Conservation (phyloP, 306 rosid genomes). For the Acacia melanoxylon region DNA sequence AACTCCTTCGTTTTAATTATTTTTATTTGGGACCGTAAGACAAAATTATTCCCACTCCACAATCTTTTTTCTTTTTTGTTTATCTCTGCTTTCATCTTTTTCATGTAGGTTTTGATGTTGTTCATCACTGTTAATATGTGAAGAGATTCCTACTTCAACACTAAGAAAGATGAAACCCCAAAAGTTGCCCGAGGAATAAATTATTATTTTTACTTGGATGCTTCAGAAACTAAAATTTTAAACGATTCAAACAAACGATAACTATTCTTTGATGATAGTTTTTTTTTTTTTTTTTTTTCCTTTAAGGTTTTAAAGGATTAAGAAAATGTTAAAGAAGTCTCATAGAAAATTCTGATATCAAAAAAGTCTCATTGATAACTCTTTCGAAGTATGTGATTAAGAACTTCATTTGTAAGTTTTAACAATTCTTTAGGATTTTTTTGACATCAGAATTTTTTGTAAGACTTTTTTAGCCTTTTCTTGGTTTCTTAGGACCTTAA, state of each 20-base stretch:
- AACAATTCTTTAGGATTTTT: too few species aligned
- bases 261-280: neutral
- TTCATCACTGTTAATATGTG: neutral
- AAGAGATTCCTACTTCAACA: constrained; percentile 1
- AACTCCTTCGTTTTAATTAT: neutral
- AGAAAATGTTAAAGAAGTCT: too few species aligned
- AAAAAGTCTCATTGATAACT: too few species aligned
- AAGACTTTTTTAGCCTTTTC: too few species aligned
- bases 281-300: too few species aligned
- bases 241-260: neutral
- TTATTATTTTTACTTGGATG: neutral
- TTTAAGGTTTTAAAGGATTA: too few species aligned
- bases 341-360: too few species aligned
- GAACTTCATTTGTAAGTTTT: too few species aligned
- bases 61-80: neutral
- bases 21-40: neutral
- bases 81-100: neutral
- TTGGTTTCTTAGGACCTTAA: too few species aligned
- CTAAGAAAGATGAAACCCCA: neutral
- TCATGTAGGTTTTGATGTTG: neutral
- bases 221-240: neutral
- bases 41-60: neutral
- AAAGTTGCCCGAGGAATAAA: neutral
- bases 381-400: too few species aligned
- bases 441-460: too few species aligned